Conservation (phyloP, 2,329 filamentous ascomycete genomes). For the Canariomyces notabilis region DNA sequence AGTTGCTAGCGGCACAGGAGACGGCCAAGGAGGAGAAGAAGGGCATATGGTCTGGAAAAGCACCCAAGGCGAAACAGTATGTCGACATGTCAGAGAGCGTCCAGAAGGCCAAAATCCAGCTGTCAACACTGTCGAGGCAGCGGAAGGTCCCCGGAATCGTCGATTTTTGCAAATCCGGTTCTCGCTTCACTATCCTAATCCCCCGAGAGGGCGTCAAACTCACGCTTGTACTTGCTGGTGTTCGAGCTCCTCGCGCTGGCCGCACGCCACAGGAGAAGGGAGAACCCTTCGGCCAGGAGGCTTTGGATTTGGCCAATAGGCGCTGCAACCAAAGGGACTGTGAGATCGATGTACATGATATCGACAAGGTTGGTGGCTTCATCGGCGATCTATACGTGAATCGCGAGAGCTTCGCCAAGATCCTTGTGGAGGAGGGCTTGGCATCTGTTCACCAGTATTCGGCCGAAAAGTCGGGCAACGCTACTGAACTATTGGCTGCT, state of each 20-base stretch:
- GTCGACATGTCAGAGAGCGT: slow-evolving; percentile 86
- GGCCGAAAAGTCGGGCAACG: slow-evolving; percentile 90
- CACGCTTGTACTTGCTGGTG: slow-evolving; percentile 89
- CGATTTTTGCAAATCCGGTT: slow-evolving; percentile 96
- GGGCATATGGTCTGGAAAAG: slow-evolving; percentile 92
- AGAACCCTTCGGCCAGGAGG: slow-evolving; percentile 93
- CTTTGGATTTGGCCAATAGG: slow-evolving; percentile 82
- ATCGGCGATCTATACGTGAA: slow-evolving; percentile 92
- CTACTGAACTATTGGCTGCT: slow-evolving; percentile 78
- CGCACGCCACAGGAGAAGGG: slow-evolving; percentile 69
- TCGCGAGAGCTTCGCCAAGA: slow-evolving; percentile 91
- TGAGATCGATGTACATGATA: slow-evolving; percentile 89
- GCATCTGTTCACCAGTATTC: slow-evolving; percentile 92
- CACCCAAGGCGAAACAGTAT: slow-evolving; percentile 75
- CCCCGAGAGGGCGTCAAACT: slow-evolving; percentile 92
- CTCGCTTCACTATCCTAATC: slow-evolving; percentile 85
- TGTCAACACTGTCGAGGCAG: slow-evolving; percentile 80
- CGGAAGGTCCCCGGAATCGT: slow-evolving; percentile 90
- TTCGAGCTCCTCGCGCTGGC: slow-evolving; percentile 82
- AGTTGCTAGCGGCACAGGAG: slow-evolving; percentile 74
- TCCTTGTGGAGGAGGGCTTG: slow-evolving; percentile 87
- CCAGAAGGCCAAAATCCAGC: slow-evolving; percentile 93
- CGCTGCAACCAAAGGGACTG: slow-evolving; percentile 91
- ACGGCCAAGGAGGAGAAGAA: slow-evolving; percentile 81
- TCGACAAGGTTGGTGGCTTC: slow-evolving; percentile 95